Base-by-base conservation (phyloP, 2,329 filamentous ascomycete species). In the Zarea fungicola region DNA sequence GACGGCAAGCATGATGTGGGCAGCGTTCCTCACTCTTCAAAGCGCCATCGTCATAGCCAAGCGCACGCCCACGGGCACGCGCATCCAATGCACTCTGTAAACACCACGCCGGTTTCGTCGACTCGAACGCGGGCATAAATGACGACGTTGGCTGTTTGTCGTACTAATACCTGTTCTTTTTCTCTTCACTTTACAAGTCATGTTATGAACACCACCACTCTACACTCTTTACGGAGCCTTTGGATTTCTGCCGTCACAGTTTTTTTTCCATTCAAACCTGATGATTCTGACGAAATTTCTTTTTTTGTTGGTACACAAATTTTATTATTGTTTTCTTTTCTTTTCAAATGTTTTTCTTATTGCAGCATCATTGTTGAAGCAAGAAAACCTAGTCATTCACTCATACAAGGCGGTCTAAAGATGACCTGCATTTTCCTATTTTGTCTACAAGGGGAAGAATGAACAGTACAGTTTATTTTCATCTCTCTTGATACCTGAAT, bases 1-100 rank as follows among this genome's bases (percentile, higher is more conserved):
- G 93, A 97, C 78, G 93, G 91, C 92, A 77, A 80, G 85, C 49
- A 51, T 26, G 49, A 51, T 9, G 49, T 51, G 28, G 40, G 43
- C 26, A 48, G 25, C 39, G 40, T 51, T 18, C 29, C 49, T 28
- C 49, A 51, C 44, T 46, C 48, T n/a, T 46, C 42, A 16, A 51
- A 48, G 49, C 23, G 50, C 7, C 43, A 41, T n/a, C 50, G 50
- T n/a, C 50, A 48, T 43, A 51, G 22, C 19, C 43, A n/a, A n/a
- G n/a, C n/a, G n/a, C n/a, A n/a, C 41, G n/a, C 21, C 26, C 23
- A 36, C 21, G 21, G 34, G 14, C 23, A 50, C 14, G 42, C 8
- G 19, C 42, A 51, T 14, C 41, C 50, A n/a, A 40, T n/a, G 13
- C 31, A 35, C 5, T 52, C 50, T 25, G 26, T 28, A n/a, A 42